Conservation (phyloP, 2,329 filamentous ascomycete genomes). For the Apiospora malaysiana region DNA sequence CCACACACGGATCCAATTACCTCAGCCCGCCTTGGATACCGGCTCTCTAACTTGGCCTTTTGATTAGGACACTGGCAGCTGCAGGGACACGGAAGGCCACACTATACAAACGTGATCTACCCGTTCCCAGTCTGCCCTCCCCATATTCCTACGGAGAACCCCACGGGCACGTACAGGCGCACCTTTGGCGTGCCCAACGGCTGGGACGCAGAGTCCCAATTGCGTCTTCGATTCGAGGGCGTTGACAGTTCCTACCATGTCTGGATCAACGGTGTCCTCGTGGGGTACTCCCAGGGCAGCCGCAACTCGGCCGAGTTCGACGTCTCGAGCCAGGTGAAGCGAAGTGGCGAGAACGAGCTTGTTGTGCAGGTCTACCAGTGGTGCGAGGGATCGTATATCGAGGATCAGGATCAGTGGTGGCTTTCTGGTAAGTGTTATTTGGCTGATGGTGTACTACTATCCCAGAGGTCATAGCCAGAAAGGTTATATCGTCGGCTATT, state of each 20-base stretch:
- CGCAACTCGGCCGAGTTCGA: slow-evolving; percentile 75
- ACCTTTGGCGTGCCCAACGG: slow-evolving; percentile 57
- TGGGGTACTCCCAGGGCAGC: slow-evolving; percentile 73
- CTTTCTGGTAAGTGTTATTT: slow-evolving; percentile 54
- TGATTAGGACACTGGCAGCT: slow-evolving; percentile 69
- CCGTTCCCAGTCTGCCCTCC: slow-evolving; percentile 71
- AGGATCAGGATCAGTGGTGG: slow-evolving; percentile 76
- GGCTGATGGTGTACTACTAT: too few species aligned
- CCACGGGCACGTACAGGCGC: slow-evolving; percentile 67
- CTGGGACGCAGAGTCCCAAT: slow-evolving; percentile 52
- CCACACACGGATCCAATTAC: not conserved
- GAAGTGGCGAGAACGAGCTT: slow-evolving; percentile 56
- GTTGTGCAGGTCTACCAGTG: slow-evolving; percentile 73
- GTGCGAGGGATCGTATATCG: slow-evolving; percentile 72
- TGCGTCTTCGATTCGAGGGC: slow-evolving; percentile 72
- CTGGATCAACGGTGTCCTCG: slow-evolving; percentile 67
- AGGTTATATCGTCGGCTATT: not conserved
- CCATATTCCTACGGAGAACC: slow-evolving; percentile 65
- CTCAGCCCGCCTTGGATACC: not conserved
- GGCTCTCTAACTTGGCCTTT: not conserved
- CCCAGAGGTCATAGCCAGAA: too few species aligned
- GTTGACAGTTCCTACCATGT: slow-evolving; percentile 75
- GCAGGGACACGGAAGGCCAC: slow-evolving; percentile 69
- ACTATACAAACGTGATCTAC: slow-evolving; percentile 72
- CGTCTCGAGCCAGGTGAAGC: slow-evolving; percentile 54